Base-by-base conservation (phyloP, 2,329 filamentous ascomycete genomes). In the Cryphonectria nitschkei region DNA sequence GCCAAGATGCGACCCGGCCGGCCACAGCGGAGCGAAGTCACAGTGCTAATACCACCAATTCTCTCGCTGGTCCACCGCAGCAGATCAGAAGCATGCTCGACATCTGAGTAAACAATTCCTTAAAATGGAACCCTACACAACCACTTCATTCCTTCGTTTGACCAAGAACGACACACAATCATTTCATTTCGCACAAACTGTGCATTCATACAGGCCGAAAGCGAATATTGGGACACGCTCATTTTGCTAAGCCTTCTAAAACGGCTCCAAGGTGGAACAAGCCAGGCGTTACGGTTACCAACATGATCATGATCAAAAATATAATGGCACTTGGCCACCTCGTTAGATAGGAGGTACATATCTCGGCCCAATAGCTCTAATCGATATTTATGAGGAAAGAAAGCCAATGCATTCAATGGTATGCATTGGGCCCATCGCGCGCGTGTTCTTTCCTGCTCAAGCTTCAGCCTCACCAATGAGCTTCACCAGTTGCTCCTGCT, bases 31-130 rank as follows among this genome's bases (percentile, higher is more conserved):
- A 79, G 41, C 81, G 85, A 62, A 85, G 83, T 67, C 78, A 81
- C 58, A 87, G 85, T 73, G 80, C 81, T 0, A 81, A 78, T 62
- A 86, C 86, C 50, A 80, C 79, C n/a, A 78, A 81, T 62, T 88
- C 86, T 6, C 78, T 84, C 16, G 80, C 77, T 8, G 81, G 77
- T n/a, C 83, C 82, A 68, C 85, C 86, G n/a, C 85, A 88, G 76
- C 83, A 87, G 75, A 79, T 89, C 7, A 82, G 80, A 75, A 89
- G 87, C 76, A 89, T 89, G 87, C 74, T 89, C 74, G 87, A 89
- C 75, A 76, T 89, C 19, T 89, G 78, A 77, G 43, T 13, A n/a
- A 29, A 16, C 11, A 8, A 5, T 46, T 14, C 8, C 29, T 34
- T 11, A 32, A 39, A 39, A 26, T n/a, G 22, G 46, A 16, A 2